Percentiles rank a stretch among this genome's conserved stretches.
These are phyloP conservation scores for Collybia nuda DNA, from an alignment of 768 basidiomycete genomes.

Conservation along the genomic window DNA sequence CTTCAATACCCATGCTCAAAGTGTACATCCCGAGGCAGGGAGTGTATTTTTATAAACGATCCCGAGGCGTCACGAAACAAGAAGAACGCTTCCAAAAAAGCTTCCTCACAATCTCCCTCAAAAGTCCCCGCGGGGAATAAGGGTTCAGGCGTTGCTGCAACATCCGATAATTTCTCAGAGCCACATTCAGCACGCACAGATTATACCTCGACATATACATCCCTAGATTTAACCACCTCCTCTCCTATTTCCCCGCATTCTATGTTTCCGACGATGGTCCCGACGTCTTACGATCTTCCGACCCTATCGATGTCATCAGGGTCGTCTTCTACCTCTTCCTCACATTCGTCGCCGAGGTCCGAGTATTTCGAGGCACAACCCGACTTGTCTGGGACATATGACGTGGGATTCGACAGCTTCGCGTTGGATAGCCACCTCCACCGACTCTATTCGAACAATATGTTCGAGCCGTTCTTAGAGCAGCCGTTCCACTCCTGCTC, in stretches of 20 bases:
- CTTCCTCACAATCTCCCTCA: constrained; percentile 12
- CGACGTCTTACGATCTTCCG: constrained; percentile 12
- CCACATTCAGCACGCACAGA: constrained; percentile 9
- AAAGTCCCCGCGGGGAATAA: constrained; percentile 36
- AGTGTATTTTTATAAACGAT: constrained; percentile 62
- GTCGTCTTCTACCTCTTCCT: constrained; percentile 32
- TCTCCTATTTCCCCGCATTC: constrained; percentile 13
- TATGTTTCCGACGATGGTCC: constrained; percentile 5
- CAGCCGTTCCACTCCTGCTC: constrained; percentile 30
- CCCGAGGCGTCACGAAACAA: constrained; percentile 41
- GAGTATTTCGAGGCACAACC: constrained; percentile 34
- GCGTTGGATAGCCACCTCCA: constrained; percentile 30
- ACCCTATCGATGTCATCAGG: constrained; percentile 29
- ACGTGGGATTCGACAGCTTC: constrained; percentile 27
- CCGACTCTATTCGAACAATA: constrained; percentile 32
- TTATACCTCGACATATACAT: constrained; percentile 6
- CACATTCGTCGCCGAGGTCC: constrained; percentile 37
- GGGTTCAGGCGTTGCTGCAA: constrained; percentile 32
- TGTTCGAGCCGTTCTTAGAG: constrained; percentile 36
- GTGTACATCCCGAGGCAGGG: constrained; percentile 59
- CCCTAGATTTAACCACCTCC: constrained; percentile 5
- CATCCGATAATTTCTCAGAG: constrained; percentile 9
- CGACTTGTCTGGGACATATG: constrained; percentile 26
- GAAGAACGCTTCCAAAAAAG: constrained; percentile 30
- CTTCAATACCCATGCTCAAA: constrained; percentile 67